Conservation (phyloP, 352 stramenopile species). For the Phytophthora hybrid region DNA sequence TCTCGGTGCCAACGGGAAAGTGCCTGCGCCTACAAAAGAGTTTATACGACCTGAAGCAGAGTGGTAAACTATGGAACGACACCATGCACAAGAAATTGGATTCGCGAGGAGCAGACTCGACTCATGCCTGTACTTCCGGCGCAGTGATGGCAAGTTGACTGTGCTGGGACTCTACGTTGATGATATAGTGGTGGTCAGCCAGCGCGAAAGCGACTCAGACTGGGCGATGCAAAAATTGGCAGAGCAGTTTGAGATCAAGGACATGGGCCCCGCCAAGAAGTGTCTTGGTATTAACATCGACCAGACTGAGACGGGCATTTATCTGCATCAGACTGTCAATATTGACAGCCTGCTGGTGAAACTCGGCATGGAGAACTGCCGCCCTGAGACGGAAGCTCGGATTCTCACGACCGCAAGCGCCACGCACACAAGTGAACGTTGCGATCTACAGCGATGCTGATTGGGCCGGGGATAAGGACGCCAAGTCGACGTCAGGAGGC, state of each 20-base stretch:
- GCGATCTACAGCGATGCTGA: constrained; percentile 16
- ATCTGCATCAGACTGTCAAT: not conserved
- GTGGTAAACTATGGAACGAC: constrained; percentile 6
- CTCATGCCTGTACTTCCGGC: constrained; percentile 5
- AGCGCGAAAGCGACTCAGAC: not conserved
- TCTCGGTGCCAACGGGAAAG: not conserved
- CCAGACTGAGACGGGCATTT: constrained; percentile 1
- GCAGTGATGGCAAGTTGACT: not conserved
- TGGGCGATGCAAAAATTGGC: not conserved
- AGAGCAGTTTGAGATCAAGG: constrained; percentile 6
- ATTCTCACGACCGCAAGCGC: constrained; percentile 3
- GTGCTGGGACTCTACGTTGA: constrained; percentile 7
- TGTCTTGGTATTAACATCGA: constrained; percentile 8
- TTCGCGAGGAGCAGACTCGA: constrained; percentile 5
- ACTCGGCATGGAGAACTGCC: constrained; percentile 23
- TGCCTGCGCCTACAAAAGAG: not conserved
- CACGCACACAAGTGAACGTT: not conserved
- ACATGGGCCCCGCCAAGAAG: constrained; percentile 1
- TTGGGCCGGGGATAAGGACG: constrained; percentile 9
- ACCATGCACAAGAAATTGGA: not conserved
- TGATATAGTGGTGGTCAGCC: not conserved
- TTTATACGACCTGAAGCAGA: constrained; percentile 4
- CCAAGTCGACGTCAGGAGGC: constrained; percentile 15
- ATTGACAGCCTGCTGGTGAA: constrained; percentile 8
- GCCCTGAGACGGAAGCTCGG: not conserved